Percentiles rank a stretch among this genome's conserved stretches.
Evolutionary conservation across 2,329 filamentous ascomycete species (phyloP).

Genomic region (Juglanconis oblonga): DNA sequence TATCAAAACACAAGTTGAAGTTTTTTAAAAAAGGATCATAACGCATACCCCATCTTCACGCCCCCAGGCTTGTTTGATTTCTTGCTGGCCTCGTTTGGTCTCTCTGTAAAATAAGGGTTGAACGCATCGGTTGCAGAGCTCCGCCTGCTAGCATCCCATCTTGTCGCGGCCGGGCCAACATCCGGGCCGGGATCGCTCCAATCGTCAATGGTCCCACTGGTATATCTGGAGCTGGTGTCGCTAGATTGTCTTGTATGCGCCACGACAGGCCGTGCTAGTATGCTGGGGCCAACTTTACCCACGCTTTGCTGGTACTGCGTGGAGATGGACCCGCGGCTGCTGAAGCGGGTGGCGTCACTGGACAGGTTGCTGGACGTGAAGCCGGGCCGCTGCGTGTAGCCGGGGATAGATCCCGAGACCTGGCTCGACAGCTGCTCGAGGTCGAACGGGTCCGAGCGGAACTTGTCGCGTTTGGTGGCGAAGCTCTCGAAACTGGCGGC

Average conservation of each 20-base stretch:
- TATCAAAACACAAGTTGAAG: too few relatives aligned
- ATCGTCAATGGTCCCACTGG: conserved; percentile 43
- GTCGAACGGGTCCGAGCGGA: conserved; percentile 64
- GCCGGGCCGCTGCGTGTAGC: conserved; percentile 27
- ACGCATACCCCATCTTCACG: conserved; percentile 9
- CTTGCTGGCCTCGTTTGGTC: not conserved
- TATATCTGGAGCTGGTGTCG: conserved; percentile 42
- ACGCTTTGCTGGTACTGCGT: conserved; percentile 19
- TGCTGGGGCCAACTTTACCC: conserved; percentile 19
- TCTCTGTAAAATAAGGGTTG: not conserved
- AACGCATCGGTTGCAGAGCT: not conserved
- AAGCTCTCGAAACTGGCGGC: conserved; percentile 45
- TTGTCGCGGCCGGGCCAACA: conserved; percentile 37
- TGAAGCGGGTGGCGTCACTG: conserved; percentile 17
- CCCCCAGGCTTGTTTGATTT: not conserved
- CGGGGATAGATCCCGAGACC: not conserved
- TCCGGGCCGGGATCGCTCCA: conserved; percentile 57
- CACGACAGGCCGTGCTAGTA: conserved; percentile 28
- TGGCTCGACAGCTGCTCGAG: conserved; percentile 52
- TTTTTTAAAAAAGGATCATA: conserved; percentile 2
- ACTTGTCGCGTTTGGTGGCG: conserved; percentile 49
- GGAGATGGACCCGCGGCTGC: not conserved
- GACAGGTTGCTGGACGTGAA: conserved; percentile 29
- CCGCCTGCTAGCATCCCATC: not conserved
- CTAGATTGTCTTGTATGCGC: conserved; percentile 36